A percentile compares a stretch with the other conserved stretches of the same genome.
Conservation (phyloP, 495 filamentous ascomycete genomes). For the Penicillium salamii region DNA sequence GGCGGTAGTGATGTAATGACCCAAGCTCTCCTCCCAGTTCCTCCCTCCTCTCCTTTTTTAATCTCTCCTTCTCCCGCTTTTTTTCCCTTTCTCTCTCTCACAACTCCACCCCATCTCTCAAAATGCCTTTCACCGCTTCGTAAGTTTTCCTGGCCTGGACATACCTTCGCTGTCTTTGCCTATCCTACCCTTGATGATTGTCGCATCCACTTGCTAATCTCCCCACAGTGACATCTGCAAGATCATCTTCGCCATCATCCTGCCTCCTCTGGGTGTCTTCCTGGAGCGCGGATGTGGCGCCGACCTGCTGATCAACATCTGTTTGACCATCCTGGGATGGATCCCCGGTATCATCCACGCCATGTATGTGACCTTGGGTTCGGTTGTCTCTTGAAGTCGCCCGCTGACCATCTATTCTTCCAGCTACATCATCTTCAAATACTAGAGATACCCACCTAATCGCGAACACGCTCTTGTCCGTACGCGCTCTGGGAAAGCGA, state of each 20-base stretch:
- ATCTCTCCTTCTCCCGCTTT: constrained; percentile 1
- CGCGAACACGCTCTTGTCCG: neutral
- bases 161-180: neutral
- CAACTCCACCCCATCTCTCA: constrained; percentile 18
- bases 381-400: neutral
- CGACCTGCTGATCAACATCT: constrained; percentile 84
- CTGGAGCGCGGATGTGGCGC: constrained; percentile 80
- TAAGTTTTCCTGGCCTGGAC: constrained; percentile 33
- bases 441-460: constrained; percentile 30
- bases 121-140: constrained; percentile 65
- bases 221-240: constrained; percentile 78
- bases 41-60: constrained; percentile 14
- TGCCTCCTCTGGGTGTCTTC: constrained; percentile 90
- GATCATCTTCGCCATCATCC: constrained; percentile 82
- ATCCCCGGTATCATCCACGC: constrained; percentile 75
- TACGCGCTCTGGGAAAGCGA: neutral
- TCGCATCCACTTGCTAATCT: neutral
- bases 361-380: constrained; percentile 47
- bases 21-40: constrained; percentile 2
- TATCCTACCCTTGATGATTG: too few species aligned
- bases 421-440: constrained; percentile 59
- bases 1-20: constrained; percentile 23
- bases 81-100: neutral
- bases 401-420: neutral
- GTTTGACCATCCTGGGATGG: constrained; percentile 79